Evolutionary conservation across 2,329 filamentous ascomycete species (phyloP).

Genomic region (Aspergillus neoniger): DNA sequence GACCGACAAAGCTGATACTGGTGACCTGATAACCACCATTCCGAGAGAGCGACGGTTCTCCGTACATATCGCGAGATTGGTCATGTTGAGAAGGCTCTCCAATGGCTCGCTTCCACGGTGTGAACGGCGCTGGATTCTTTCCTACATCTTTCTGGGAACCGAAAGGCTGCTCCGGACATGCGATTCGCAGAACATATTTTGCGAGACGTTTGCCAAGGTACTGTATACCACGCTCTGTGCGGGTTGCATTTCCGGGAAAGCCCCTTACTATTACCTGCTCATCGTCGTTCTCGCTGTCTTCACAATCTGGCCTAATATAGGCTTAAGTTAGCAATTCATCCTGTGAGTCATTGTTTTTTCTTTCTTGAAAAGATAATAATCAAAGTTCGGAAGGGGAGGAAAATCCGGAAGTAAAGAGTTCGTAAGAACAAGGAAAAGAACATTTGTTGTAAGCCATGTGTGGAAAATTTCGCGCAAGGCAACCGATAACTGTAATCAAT

Average conservation of each 20-base stretch:
- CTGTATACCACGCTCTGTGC: conserved; percentile 93
- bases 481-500: too few relatives aligned
- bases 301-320: background rate
- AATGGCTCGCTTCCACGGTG: conserved; percentile 38
- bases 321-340: background rate
- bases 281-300: conserved; percentile 48
- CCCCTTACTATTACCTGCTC: conserved; percentile 85
- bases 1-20: conserved; percentile 91
- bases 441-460: too few relatives aligned
- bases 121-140: conserved; percentile 53
- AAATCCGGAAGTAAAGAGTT: too few relatives aligned
- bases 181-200: conserved; percentile 84
- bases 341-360: too few relatives aligned
- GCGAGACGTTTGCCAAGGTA: conserved; percentile 94
- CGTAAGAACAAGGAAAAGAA: too few relatives aligned
- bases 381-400: background rate
- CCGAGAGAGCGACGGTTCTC: conserved; percentile 47
- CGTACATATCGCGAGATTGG: conserved; percentile 42
- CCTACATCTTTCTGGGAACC: conserved; percentile 63
- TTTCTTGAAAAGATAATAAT: background rate
- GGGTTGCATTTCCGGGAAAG: conserved; percentile 84
- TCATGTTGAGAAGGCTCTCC: conserved; percentile 33
- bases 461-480: too few relatives aligned
- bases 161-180: conserved; percentile 91
- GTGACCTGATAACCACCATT: conserved; percentile 74